Percentiles rank a stretch among this genome's conserved stretches.
These are phyloP conservation scores for Lactifluus subvellereus DNA, from an alignment of 768 basidiomycete species.

Conservation along the genomic window DNA sequence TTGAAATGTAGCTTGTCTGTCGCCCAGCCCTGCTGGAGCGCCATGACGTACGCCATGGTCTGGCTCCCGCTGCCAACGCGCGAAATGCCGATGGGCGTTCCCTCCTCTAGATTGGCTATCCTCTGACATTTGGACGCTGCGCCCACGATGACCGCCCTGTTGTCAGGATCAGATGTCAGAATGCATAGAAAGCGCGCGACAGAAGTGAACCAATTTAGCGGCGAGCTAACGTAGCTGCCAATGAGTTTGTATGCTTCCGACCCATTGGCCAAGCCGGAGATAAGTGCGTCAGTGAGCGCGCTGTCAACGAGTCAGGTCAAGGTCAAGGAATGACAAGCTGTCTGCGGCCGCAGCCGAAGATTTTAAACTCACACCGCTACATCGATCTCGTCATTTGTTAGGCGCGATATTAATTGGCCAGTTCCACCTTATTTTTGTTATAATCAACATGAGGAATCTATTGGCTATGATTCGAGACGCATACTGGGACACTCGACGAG, in stretches of 20 bases:
- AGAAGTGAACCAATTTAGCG: slow-evolving; percentile 65
- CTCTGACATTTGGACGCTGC: slow-evolving; percentile 61
- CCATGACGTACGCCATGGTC: slow-evolving; percentile 96
- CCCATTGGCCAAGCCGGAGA: slow-evolving; percentile 90
- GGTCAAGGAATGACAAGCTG: neutral
- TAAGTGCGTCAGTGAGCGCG: slow-evolving; percentile 85
- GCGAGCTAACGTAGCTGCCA: slow-evolving; percentile 86
- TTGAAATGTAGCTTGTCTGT: slow-evolving; percentile 59
- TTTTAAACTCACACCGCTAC: slow-evolving; percentile 61
- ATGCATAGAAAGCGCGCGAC: neutral
- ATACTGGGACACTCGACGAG: slow-evolving; percentile 87
- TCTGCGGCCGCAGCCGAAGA: neutral
- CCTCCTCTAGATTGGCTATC: slow-evolving; percentile 72
- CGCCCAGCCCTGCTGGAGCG: slow-evolving; percentile 79
- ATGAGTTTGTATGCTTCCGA: slow-evolving; percentile 85
- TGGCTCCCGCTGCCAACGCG: slow-evolving; percentile 85
- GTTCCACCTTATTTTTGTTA: slow-evolving; percentile 59
- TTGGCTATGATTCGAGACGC: slow-evolving; percentile 19
- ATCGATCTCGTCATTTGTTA: slow-evolving; percentile 74
- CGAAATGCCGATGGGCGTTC: slow-evolving; percentile 84
- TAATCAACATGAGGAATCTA: neutral
- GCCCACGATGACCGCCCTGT: slow-evolving; percentile 91
- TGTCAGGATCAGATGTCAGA: neutral
- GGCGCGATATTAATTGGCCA: slow-evolving; percentile 71
- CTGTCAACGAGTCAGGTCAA: slow-evolving; percentile 33